These are phyloP conservation scores for Cryptococcus hybrid DNA, from an alignment of 1,284 basidiomycete species.

Conservation along the genomic window DNA sequence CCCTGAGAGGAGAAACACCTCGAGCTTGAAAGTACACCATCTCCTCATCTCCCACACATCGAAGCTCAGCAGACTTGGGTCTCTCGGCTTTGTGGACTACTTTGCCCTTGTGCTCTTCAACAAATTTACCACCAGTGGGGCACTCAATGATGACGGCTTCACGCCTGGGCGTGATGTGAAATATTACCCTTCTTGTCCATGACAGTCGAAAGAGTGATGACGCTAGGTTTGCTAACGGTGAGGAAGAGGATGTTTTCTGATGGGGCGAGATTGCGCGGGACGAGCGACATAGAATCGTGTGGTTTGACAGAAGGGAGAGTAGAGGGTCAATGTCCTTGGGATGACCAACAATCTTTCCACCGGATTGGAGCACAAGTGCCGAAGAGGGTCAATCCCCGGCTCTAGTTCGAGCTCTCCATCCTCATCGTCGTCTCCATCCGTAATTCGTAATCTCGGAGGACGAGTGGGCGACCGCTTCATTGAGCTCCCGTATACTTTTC, in stretches of 20 bases:
- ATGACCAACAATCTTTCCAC: conserved; percentile 2
- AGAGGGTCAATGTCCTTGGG: conserved; percentile 46
- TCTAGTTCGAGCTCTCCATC: conserved; percentile 60
- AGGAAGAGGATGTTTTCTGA: conserved; percentile 73
- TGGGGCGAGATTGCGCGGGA: conserved; percentile 57
- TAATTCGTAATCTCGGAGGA: conserved; percentile 18
- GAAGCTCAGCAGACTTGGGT: conserved; percentile 49
- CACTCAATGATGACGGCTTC: conserved; percentile 77
- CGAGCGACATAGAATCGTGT: conserved; percentile 35
- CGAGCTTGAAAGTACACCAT: conserved; percentile 64
- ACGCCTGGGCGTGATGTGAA: conserved; percentile 59
- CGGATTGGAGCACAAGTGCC: conserved; percentile 21
- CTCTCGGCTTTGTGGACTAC: conserved; percentile 47
- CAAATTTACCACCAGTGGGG: conserved; percentile 58
- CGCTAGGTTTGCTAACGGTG: conserved; percentile 61
- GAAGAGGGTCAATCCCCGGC: conserved; percentile 27
- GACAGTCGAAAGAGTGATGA: conserved; percentile 68
- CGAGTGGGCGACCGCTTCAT: conserved; percentile 26
- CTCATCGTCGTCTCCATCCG: conserved; percentile 52
- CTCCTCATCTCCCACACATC: conserved; percentile 70
- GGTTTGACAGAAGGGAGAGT: conserved; percentile 41
- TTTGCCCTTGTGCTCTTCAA: conserved; percentile 18
- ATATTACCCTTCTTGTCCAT: conserved; percentile 67
- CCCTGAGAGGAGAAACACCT: conserved; percentile 74
- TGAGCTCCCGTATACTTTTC: conserved; percentile 19